Base-by-base conservation (phyloP, 2,329 filamentous ascomycete species). In the Pestalotiopsis sp. region DNA sequence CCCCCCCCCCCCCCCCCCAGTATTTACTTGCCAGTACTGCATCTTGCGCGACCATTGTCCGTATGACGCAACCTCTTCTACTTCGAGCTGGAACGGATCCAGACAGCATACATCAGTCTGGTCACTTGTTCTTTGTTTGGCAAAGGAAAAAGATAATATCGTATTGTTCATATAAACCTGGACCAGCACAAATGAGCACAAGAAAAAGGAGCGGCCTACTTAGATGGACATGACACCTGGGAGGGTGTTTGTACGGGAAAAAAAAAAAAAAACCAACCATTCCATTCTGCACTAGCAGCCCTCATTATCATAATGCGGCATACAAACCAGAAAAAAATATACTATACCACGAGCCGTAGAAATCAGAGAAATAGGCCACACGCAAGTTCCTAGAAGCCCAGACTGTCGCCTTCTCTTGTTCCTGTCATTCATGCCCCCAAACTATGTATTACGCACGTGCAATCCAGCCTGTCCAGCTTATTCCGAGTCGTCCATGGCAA, bases 401-500 rank as follows among this genome's bases (percentile, higher is more conserved):
- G 45, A 52, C 45, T 20, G 20, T n/a, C 20, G 45, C 20, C 17
- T 52, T 52, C 20, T 52, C 45, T 52, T n/a, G 17, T 23, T 20
- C 45, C 5, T 23, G 17, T 20, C n/a, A 9, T n/a, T n/a, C 45
- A 52, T 20, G 45, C 45, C 17, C 4, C 57, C n/a, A 60, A 60
- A 27, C 13, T 17, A 36, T 25, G 20, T n/a, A 61, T 13, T n/a
- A 25, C 66, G 66, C 67, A 52, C 17, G 17, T 20, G 9, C 45
- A 52, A n/a, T n/a, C 9, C 20, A 7, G 11, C 45, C 45, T 20
- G 17, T 9, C 45, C 20, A 52, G 14, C 17, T 76, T 70, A 80
- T 52, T 80, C 79, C 70, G 77, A 77, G 23, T 84, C 82, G 68
- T 85, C 83, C 78, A 85, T 81, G 61, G 81, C 82, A 69, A 86